Evolutionary conservation across 768 basidiomycete species (phyloP), one percentile per base, ranked within the genome.

Genomic region (Boletus sp.): DNA sequence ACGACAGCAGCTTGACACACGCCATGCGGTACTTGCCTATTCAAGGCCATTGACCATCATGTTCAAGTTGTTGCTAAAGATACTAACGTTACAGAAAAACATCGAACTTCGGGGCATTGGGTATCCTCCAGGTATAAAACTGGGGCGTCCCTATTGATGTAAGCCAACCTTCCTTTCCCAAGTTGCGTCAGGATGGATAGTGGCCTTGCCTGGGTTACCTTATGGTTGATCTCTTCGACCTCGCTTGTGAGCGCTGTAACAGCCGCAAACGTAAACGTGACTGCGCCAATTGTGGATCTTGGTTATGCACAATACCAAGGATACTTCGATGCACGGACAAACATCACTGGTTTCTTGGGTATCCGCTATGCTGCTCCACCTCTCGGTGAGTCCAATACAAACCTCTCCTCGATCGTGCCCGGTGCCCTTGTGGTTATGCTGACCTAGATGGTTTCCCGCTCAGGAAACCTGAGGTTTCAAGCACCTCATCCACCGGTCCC

Each of bases 291-390:
- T 19, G 55, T 70, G 38, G 61, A 71, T 39, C 54, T 72, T n/a
- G 65, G 70, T 27, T 69, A 71, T 55, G 66, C 64, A 8, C 54
- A 59, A 51, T 71, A 72, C 54, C 70, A 63, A 55, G 72, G 70
- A 13, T 41, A 51, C 23, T 50, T 63, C 27, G 59, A 72, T 43
- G 8, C 55, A 14, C 50, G 55, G 14, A 53, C 53, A 0, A 69
- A 66, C 33, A 51, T 60, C 5, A 63, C 69, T 1, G 54, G 30
- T 43, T 71, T 68, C 55, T 50, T 70, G 29, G 56, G 64, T 14
- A 55, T 71, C 41, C 73, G 80, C 8, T 83, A 77, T 64, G 81
- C 82, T 11, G 78, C 77, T 17, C 67, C 79, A 27, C 80, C 81
- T 3, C 55, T 72, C 30, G 79, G 79, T 77, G 25, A 25, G 71